These are phyloP conservation scores for Trichodelitschia bisporula DNA, from an alignment of 495 filamentous ascomycete species.

Conservation along the genomic window DNA sequence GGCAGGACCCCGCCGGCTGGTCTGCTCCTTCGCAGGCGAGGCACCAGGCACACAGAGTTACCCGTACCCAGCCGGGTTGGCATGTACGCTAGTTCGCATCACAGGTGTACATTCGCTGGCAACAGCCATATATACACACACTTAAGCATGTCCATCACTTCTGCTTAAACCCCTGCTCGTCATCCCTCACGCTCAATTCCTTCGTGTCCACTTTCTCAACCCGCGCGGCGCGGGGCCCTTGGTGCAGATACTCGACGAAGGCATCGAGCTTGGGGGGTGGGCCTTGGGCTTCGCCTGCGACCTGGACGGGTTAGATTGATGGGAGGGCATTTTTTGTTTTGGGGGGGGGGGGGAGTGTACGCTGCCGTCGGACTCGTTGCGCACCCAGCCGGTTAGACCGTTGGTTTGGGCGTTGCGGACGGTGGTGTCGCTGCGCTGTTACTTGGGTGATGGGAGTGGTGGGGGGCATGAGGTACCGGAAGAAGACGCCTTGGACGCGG, in stretches of 20 bases:
- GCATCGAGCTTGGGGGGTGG: constrained; percentile 31
- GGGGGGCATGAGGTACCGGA: constrained; percentile 26
- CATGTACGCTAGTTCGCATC: too few species aligned
- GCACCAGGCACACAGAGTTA: too few species aligned
- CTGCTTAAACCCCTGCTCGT: constrained; percentile 32
- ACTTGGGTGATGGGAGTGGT: neutral
- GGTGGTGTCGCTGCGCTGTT: neutral
- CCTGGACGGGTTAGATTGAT: constrained; percentile 20
- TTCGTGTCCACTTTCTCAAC: constrained; percentile 51
- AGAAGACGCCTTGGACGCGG: constrained; percentile 39
- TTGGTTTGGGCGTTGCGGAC: constrained; percentile 14
- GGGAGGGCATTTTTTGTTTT: constrained; percentile 1
- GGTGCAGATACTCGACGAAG: constrained; percentile 52
- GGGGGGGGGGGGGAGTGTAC: constrained; percentile 16
- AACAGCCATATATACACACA: too few species aligned
- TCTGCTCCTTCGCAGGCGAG: too few species aligned
- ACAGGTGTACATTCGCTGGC: too few species aligned
- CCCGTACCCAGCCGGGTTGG: too few species aligned
- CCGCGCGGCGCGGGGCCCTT: constrained; percentile 38
- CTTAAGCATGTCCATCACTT: too few species aligned
- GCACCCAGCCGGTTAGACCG: constrained; percentile 52
- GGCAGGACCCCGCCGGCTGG: too few species aligned
- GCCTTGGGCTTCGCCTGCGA: constrained; percentile 82
- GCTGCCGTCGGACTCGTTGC: constrained; percentile 48
- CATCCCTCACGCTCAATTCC: constrained; percentile 31